These are phyloP conservation scores for Fusarium phyllophilum DNA, from an alignment of 2,329 filamentous ascomycete species.

Conservation along the genomic window DNA sequence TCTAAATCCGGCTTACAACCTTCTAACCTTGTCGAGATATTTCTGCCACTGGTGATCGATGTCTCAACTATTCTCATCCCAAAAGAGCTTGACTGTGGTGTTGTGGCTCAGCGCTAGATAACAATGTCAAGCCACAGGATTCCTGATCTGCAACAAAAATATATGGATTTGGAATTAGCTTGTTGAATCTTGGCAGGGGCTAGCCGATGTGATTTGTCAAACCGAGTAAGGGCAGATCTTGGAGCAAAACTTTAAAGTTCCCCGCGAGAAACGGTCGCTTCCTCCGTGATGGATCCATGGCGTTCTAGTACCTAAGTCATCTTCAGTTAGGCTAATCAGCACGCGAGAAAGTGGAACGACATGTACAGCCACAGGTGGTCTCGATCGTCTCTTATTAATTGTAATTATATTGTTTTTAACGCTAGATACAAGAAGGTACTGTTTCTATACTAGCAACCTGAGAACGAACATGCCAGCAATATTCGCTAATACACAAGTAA, in stretches of 20 bases:
- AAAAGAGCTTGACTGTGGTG: not conserved
- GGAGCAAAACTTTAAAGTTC: not conserved
- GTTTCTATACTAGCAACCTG: not conserved
- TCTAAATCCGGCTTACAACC: not conserved
- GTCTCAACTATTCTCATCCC: not conserved
- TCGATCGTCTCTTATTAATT: not conserved
- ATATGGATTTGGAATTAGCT: not conserved
- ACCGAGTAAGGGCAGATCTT: not conserved
- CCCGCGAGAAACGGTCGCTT: not conserved
- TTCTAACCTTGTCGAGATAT: not conserved
- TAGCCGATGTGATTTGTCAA: not conserved
- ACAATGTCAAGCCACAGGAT: not conserved
- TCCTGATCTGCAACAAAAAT: not conserved
- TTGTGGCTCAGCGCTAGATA: not conserved
- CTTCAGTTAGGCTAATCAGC: not conserved
- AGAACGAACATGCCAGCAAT: not conserved
- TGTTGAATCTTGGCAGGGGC: not conserved
- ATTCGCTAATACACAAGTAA: not conserved
- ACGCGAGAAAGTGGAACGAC: not conserved
- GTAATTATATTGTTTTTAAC: not conserved
- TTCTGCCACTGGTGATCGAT: not conserved
- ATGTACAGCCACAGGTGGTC: not conserved
- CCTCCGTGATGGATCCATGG: not conserved
- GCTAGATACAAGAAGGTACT: not conserved
- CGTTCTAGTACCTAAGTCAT: not conserved